Base-by-base conservation (phyloP, 2,329 filamentous ascomycete genomes). In the Penicillium sp. region DNA sequence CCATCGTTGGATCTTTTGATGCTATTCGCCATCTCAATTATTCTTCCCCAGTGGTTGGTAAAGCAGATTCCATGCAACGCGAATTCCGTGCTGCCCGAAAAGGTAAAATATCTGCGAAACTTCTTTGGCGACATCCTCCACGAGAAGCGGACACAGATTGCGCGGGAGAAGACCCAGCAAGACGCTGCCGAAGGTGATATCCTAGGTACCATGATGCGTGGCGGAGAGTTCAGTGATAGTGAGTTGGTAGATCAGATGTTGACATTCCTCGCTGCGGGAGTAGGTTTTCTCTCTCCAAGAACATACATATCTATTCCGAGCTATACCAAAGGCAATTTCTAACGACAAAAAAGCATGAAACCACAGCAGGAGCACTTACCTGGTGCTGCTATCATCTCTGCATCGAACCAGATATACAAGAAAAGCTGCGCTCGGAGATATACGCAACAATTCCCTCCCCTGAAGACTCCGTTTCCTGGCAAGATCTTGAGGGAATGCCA, bases 401-500 rank as follows among this genome's bases (percentile, higher is more conserved):
- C 52, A 64, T 67, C 26, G 58, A 72, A 51, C 70, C 64, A 25
- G 65, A 71, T 22, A 66, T 70, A 28, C 71, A 74, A 58, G 65
- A 57, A 10, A 61, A 65, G 6, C 66, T 74, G 7, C 68, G 71
- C 35, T 52, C 63, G 11, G 71, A 73, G 57, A 66, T 73, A 52
- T 71, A 65, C 54, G 45, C 59, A 13, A 65, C 70, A 52, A 68
- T 74, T 38, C 59, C 59, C 25, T 52, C 49, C 22, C 61, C 57
- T 4, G 38, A 58, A 11, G 43, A 35, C n/a, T 46, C 51, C 4
- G 46, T 58, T 11, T 54, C 57, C 14, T 60, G 57, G 54, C 60
- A 60, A n/a, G 58, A 64, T 11, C 62, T 62, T 65, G 90, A 93
- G 76, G 80, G 80, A 57, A 83, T 94, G 75, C 87, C 89, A 3